These are phyloP conservation scores for Diplotaxis tenuifolia DNA, from an alignment of 345 rosid species.

Conservation along the genomic window DNA sequence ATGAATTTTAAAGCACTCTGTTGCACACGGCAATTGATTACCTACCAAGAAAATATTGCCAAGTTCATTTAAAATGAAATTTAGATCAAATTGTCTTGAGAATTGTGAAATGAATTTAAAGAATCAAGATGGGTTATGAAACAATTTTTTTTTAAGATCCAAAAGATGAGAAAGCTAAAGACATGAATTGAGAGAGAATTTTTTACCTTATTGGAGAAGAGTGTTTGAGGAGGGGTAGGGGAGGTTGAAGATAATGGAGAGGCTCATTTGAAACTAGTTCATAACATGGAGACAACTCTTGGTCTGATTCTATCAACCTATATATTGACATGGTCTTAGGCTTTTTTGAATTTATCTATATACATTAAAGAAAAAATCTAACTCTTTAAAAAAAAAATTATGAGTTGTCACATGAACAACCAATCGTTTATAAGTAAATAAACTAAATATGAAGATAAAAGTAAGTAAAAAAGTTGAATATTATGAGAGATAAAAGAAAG, in stretches of 20 bases:
- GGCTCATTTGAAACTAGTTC: conserved; percentile 27
- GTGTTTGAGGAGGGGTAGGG: conserved; percentile 27
- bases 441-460: neutral
- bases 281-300: conserved; percentile 37
- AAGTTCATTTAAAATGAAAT: neutral
- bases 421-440: neutral
- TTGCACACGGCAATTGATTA: conserved; percentile 29
- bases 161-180: conserved; percentile 14
- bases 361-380: neutral
- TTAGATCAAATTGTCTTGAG: neutral
- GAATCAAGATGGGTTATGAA: neutral
- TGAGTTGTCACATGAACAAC: conserved; percentile 5
- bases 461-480: neutral
- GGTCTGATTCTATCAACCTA: conserved; percentile 29
- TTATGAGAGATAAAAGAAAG: neutral
- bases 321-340: conserved; percentile 25
- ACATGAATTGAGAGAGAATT: neutral
- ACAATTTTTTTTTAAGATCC: conserved; percentile 6
- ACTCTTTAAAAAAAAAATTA: neutral
- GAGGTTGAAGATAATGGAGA: conserved; percentile 35
- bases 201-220: conserved; percentile 35
- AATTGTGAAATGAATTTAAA: conserved; percentile 6
- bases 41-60: conserved; percentile 24
- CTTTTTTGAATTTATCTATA: neutral
- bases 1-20: conserved; percentile 27